These are phyloP conservation scores for Pleurotus tuber-regium DNA, from an alignment of 768 basidiomycete species.

Conservation along the genomic window DNA sequence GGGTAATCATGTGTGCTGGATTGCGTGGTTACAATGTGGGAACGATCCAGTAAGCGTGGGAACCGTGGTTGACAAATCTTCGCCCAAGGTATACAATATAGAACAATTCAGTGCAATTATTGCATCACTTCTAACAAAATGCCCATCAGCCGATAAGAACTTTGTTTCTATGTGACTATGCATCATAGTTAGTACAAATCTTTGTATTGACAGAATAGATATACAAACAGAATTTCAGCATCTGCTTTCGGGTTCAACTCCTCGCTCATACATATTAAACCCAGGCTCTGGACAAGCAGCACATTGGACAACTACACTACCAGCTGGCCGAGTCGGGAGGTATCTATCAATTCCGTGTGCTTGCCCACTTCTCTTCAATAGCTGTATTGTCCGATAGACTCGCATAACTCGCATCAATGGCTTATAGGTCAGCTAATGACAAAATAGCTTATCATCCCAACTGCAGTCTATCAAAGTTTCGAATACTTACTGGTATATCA, in stretches of 20 bases:
- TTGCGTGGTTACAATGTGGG: too few relatives aligned
- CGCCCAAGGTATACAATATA: too few relatives aligned
- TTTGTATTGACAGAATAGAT: background rate
- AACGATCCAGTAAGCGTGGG: too few relatives aligned
- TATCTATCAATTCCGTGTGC: constrained; percentile 16
- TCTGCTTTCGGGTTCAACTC: background rate
- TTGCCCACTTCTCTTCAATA: constrained; percentile 20
- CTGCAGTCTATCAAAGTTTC: background rate
- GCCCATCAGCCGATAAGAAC: constrained; percentile 8
- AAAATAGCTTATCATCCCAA: background rate
- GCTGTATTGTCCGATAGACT: constrained; percentile 21
- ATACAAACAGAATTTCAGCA: background rate
- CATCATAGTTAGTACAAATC: background rate
- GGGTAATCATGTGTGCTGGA: too few relatives aligned
- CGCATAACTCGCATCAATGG: constrained; percentile 20
- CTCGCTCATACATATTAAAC: constrained; percentile 25
- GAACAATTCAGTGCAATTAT: too few relatives aligned
- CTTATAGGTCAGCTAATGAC: constrained; percentile 18
- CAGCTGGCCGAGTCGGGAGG: constrained; percentile 10
- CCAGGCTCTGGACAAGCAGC: constrained; percentile 25
- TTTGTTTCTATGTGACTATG: constrained; percentile 3
- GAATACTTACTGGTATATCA: constrained; percentile 21
- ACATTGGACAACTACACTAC: constrained; percentile 19
- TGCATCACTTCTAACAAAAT: too few relatives aligned
- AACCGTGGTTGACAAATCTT: too few relatives aligned